phyloP scores from a whole-genome alignment of 345 rosid species.

The Gossypium rotundifolium region DNA sequence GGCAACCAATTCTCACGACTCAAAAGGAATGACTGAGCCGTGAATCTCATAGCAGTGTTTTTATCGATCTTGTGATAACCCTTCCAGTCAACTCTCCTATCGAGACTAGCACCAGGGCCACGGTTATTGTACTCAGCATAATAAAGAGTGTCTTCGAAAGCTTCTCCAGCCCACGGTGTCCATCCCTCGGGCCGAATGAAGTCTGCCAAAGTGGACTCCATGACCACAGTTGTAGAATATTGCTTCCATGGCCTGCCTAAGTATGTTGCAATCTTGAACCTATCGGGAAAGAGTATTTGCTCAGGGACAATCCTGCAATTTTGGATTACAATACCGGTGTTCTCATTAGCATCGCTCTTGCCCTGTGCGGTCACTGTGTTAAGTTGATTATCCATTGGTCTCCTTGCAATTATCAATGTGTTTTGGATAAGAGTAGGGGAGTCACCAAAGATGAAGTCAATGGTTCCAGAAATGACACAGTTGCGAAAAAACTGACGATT shows the following conservation, averaged over 20 bases:
- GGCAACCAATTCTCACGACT: conserved; percentile 8
- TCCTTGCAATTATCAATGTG: conserved; percentile 42
- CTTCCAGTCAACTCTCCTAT: conserved; percentile 47
- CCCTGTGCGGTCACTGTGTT: conserved; percentile 51
- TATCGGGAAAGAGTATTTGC: conserved; percentile 26
- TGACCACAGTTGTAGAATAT: conserved; percentile 35
- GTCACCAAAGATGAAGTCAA: conserved; percentile 59
- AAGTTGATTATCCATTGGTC: conserved; percentile 36
- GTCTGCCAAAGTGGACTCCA: conserved; percentile 52
- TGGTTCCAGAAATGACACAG: conserved; percentile 49
- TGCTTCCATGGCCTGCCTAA: conserved; percentile 63
- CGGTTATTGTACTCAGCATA: conserved; percentile 47
- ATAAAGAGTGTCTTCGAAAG: conserved; percentile 28
- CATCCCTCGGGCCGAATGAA: conserved; percentile 50
- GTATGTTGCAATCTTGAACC: conserved; percentile 29
- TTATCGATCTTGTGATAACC: conserved; percentile 27
- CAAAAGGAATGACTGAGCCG: conserved; percentile 17
- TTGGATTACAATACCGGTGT: conserved; percentile 42
- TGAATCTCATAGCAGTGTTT: conserved; percentile 32
- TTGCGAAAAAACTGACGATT: conserved; percentile 52
- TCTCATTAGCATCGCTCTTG: conserved; percentile 20
- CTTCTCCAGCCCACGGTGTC: conserved; percentile 34
- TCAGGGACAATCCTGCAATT: conserved; percentile 63
- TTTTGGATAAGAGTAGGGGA: conserved; percentile 38
- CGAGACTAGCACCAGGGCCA: conserved; percentile 44